phyloP scores from a whole-genome alignment of 108 stramenopile genomes.

The Nannochloropsis salina region DNA sequence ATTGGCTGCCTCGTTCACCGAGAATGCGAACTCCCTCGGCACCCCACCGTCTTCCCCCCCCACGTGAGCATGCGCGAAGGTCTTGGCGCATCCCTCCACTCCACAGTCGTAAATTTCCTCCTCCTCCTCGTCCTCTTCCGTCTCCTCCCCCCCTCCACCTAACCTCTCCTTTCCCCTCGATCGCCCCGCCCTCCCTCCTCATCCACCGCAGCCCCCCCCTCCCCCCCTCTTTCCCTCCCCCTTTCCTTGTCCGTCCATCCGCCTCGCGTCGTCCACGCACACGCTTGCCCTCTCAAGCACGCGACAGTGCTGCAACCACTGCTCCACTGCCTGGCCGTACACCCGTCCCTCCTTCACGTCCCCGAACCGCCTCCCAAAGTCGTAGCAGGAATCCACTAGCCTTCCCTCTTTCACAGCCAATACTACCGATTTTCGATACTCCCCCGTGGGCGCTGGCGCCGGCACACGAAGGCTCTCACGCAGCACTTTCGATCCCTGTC shows the following conservation, averaged over 20 bases:
- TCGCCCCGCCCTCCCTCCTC: not conserved
- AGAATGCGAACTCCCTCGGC: not conserved
- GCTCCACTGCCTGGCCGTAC: not conserved
- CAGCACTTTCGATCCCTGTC: not conserved
- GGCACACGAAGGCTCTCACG: not conserved
- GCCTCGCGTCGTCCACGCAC: not conserved
- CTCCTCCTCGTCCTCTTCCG: not conserved
- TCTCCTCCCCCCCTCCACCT: not conserved
- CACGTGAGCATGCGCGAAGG: not conserved
- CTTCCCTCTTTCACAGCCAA: not conserved
- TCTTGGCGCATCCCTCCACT: not conserved
- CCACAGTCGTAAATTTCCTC: not conserved
- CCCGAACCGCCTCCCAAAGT: not conserved
- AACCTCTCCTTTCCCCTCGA: not conserved
- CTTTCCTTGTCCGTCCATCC: not conserved
- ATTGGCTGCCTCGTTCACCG: too few relatives aligned
- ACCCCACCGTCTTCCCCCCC: not conserved
- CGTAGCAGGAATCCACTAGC: not conserved
- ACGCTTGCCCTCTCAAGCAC: not conserved
- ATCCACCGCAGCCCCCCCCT: not conserved
- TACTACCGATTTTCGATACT: not conserved
- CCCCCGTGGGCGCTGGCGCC: not conserved
- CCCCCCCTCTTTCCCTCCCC: not conserved
- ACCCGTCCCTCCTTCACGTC: not conserved
- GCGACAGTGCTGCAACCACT: slow-evolving; percentile 3